Conservation (phyloP, 1,284 basidiomycete genomes). For the Boletus smithii region DNA sequence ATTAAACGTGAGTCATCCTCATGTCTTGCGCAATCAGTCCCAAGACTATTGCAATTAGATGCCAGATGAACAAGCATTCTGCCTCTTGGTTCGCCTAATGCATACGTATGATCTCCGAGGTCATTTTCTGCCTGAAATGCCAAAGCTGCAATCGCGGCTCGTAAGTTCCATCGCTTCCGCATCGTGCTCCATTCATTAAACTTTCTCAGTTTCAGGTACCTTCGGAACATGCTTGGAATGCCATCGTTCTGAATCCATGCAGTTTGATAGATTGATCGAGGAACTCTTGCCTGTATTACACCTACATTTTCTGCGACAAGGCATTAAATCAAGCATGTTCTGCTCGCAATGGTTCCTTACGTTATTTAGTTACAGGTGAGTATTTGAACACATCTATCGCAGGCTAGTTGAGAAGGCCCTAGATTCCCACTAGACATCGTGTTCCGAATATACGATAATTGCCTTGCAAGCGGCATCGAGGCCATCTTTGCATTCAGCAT, state of each 20-base stretch:
- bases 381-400: conserved; percentile 7
- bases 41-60: conserved; percentile 56
- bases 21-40: conserved; percentile 1
- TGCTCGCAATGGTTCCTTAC: conserved; percentile 98
- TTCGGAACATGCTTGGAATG: background rate
- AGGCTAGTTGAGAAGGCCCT: conserved; percentile 15
- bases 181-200: conserved; percentile 8
- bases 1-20: conserved; percentile 66
- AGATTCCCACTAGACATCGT: conserved; percentile 96
- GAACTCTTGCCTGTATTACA: conserved; percentile 90
- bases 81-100: conserved; percentile 95
- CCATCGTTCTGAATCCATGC: conserved; percentile 20
- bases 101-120: conserved; percentile 93
- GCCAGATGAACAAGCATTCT: conserved; percentile 98
- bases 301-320: conserved; percentile 88
- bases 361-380: conserved; percentile 88
- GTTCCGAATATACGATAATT: conserved; percentile 92
- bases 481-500: conserved; percentile 95
- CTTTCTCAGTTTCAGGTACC: conserved; percentile 46
- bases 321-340: conserved; percentile 96
- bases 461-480: conserved; percentile 95
- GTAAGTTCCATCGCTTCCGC: conserved; percentile 41
- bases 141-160: conserved; percentile 88
- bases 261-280: conserved; percentile 94
- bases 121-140: conserved; percentile 98